phyloP scores from a whole-genome alignment of 306 rosid species.

The Prosopis cineraria region DNA sequence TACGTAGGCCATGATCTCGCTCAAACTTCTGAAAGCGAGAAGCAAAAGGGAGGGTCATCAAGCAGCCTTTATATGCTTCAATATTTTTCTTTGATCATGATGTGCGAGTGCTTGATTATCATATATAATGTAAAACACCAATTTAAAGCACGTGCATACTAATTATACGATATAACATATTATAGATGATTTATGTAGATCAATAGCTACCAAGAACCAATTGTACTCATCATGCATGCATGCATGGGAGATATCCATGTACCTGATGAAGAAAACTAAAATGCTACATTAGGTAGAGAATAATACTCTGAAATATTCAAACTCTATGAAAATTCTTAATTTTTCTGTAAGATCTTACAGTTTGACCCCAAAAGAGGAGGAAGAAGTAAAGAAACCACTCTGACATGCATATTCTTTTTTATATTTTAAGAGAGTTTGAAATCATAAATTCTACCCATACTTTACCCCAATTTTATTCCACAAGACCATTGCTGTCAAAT shows the following conservation, averaged over 20 bases:
- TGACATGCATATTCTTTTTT: no score
- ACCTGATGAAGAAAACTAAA: constrained; percentile 14
- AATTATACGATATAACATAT: background rate
- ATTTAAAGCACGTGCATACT: background rate
- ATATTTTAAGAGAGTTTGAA: background rate
- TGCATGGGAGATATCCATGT: background rate
- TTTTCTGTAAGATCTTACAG: background rate
- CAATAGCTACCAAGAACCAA: background rate
- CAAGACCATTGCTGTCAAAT: background rate
- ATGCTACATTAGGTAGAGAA: constrained; percentile 13
- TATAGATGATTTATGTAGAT: background rate
- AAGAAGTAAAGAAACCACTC: background rate
- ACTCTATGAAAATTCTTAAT: background rate
- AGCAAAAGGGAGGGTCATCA: constrained; percentile 35
- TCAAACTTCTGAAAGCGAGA: constrained; percentile 28
- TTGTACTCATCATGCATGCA: background rate
- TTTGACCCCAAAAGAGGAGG: no score
- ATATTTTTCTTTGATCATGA: background rate
- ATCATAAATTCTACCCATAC: background rate
- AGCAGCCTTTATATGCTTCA: constrained; percentile 21
- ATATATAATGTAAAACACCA: constrained; percentile 18
- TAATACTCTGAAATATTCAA: background rate
- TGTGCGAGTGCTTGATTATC: background rate
- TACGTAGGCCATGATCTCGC: constrained; percentile 1
- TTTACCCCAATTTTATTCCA: background rate